Evolutionary conservation across 2,329 filamentous ascomycete genomes (phyloP).

Genomic region (Colletotrichum lini): DNA sequence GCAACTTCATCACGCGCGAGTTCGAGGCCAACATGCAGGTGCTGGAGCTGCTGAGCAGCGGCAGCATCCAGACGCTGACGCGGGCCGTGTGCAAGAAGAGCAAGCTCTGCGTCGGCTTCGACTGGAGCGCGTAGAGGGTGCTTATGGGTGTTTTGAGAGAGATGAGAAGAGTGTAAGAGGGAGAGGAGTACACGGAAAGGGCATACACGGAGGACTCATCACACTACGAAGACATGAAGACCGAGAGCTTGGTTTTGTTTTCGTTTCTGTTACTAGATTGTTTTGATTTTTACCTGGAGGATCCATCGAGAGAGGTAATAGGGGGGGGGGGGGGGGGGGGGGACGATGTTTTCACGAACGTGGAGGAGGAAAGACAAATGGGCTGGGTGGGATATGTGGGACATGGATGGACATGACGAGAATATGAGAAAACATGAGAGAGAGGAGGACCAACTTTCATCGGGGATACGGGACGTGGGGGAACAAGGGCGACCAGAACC

Average conservation of each 20-base stretch:
- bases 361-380: not conserved
- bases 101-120: conserved; percentile 50
- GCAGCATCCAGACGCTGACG: conserved; percentile 63
- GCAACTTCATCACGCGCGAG: conserved; percentile 66
- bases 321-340: no score
- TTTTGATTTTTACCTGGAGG: not conserved
- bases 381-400: not conserved
- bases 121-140: conserved; percentile 33
- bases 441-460: not conserved
- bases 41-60: conserved; percentile 67
- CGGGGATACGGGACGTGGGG: conserved; percentile 19
- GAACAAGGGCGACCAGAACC: conserved; percentile 40
- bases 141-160: no score
- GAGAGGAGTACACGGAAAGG: not conserved
- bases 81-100: conserved; percentile 64
- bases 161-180: not conserved
- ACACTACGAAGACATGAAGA: conserved; percentile 22
- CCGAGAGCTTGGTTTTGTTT: not conserved
- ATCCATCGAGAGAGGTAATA: conserved; percentile 1
- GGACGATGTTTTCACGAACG: no score
- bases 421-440: not conserved
- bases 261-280: conserved; percentile 5
- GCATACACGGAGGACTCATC: not conserved
- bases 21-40: conserved; percentile 68
- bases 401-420: not conserved